Evolutionary conservation across 2,329 filamentous ascomycete species (phyloP).

Genomic region (Botrytis porri): DNA sequence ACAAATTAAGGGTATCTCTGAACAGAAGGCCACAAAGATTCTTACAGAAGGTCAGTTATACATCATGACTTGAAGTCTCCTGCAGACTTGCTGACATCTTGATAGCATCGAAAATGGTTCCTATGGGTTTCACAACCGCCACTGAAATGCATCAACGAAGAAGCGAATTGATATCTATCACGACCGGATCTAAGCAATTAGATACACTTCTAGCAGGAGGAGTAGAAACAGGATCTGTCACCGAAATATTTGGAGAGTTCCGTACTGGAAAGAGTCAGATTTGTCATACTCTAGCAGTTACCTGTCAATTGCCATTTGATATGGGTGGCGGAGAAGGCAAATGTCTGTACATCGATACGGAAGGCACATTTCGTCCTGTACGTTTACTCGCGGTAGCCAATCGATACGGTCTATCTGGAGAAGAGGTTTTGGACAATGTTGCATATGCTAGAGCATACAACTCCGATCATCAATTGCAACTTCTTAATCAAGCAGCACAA

Average conservation of each 20-base stretch:
- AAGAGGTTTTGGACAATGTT: slow-evolving; percentile 97
- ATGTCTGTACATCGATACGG: slow-evolving; percentile 97
- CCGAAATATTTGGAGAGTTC: slow-evolving; percentile 97
- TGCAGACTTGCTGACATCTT: slow-evolving; percentile 9
- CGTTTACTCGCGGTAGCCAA: slow-evolving; percentile 89
- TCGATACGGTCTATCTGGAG: slow-evolving; percentile 88
- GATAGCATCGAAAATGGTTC: slow-evolving; percentile 87
- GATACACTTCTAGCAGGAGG: slow-evolving; percentile 93
- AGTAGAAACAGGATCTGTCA: slow-evolving; percentile 95
- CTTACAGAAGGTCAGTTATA: slow-evolving; percentile 71
- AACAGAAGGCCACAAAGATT: slow-evolving; percentile 92
- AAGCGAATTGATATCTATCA: slow-evolving; percentile 96
- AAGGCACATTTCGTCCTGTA: slow-evolving; percentile 94
- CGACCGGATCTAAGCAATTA: slow-evolving; percentile 94
- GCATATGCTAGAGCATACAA: slow-evolving; percentile 98
- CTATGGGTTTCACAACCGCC: slow-evolving; percentile 98
- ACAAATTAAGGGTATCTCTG: slow-evolving; percentile 96
- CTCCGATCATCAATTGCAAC: slow-evolving; percentile 92
- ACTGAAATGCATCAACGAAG: slow-evolving; percentile 98
- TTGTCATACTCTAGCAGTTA: slow-evolving; percentile 97
- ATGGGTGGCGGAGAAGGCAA: slow-evolving; percentile 99
- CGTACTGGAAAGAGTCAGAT: slow-evolving; percentile 98
- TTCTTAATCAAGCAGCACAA: slow-evolving; percentile 88
- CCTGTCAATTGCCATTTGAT: slow-evolving; percentile 95
- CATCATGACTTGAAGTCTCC: neutral